phyloP scores from a whole-genome alignment of 306 rosid species.

The Glycine tomentella region DNA sequence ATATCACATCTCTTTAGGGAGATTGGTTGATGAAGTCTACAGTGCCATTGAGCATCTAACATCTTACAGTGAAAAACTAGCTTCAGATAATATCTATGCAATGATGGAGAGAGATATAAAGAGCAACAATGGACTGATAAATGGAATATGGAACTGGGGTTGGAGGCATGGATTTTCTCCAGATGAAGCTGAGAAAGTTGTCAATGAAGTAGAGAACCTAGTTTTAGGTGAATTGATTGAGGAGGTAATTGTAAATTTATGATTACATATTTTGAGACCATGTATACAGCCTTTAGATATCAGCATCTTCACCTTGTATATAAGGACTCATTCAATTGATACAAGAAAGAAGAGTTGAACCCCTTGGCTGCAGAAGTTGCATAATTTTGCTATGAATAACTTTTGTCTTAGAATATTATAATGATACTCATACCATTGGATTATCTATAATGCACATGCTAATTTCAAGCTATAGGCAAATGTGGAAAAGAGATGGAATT shows the following conservation, averaged over 20 bases:
- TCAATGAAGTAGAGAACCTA: constrained; percentile 63
- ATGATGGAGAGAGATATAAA: constrained; percentile 74
- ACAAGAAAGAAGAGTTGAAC: constrained; percentile 47
- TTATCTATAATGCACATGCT: neutral
- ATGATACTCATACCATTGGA: neutral
- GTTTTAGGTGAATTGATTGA: constrained; percentile 73
- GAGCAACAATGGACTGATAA: constrained; percentile 61
- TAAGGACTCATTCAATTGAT: constrained; percentile 40
- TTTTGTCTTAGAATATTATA: neutral
- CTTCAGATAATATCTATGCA: constrained; percentile 58
- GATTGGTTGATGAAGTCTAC: constrained; percentile 68
- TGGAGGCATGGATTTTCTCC: constrained; percentile 74
- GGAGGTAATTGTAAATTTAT: constrained; percentile 66
- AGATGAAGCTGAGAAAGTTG: constrained; percentile 78
- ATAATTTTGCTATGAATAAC: too few relatives aligned
- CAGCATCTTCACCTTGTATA: constrained; percentile 44
- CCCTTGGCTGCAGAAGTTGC: constrained; percentile 31
- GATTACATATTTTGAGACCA: constrained; percentile 39
- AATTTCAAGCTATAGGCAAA: constrained; percentile 5
- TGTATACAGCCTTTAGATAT: constrained; percentile 40
- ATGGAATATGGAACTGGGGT: constrained; percentile 81
- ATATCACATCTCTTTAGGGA: constrained; percentile 52
- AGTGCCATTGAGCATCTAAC: constrained; percentile 56
- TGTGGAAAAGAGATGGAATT: neutral
- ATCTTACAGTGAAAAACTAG: constrained; percentile 51